phyloP scores from a whole-genome alignment of 371 early-diverging fungal genomes.

The Synchytrium microbalum region DNA sequence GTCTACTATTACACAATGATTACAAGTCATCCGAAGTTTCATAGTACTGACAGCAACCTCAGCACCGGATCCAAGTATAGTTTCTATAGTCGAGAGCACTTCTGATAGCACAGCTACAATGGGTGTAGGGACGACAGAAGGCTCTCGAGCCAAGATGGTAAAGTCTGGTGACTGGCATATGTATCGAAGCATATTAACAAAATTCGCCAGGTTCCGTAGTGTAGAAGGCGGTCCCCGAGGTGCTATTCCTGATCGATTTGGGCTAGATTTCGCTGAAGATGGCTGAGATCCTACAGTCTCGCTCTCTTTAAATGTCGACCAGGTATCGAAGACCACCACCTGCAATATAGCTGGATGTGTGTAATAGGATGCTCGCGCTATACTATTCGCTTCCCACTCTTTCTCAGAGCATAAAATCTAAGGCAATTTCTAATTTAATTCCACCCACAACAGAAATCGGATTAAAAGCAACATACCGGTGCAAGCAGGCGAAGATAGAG shows the following conservation, averaged over 20 bases:
- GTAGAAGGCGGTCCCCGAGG: not conserved
- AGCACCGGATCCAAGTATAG: slow-evolving; percentile 25
- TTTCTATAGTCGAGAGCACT: slow-evolving; percentile 3
- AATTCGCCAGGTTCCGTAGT: slow-evolving; percentile 29
- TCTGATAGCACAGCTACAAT: slow-evolving; percentile 6
- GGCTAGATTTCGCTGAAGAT: not conserved
- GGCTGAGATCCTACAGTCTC: not conserved
- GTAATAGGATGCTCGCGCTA: slow-evolving; percentile 26
- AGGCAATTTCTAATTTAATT: slow-evolving; percentile 2
- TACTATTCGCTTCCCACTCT: slow-evolving; percentile 27
- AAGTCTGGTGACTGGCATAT: slow-evolving; percentile 32
- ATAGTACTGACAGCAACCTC: slow-evolving; percentile 12
- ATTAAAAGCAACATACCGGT: slow-evolving; percentile 11
- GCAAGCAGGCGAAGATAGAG: slow-evolving; percentile 21
- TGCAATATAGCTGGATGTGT: slow-evolving; percentile 29
- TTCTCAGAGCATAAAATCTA: slow-evolving; percentile 32
- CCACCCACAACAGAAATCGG: not conserved
- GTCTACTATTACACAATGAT: slow-evolving; percentile 28
- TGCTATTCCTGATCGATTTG: not conserved
- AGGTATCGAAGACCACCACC: slow-evolving; percentile 12
- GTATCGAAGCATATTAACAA: slow-evolving; percentile 24
- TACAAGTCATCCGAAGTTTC: slow-evolving; percentile 13
- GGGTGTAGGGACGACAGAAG: slow-evolving; percentile 6
- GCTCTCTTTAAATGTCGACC: not conserved
- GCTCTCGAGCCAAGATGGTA: slow-evolving; percentile 26